Evolutionary conservation across 495 filamentous ascomycete species (phyloP).

Genomic region (Aspergillus leporis): DNA sequence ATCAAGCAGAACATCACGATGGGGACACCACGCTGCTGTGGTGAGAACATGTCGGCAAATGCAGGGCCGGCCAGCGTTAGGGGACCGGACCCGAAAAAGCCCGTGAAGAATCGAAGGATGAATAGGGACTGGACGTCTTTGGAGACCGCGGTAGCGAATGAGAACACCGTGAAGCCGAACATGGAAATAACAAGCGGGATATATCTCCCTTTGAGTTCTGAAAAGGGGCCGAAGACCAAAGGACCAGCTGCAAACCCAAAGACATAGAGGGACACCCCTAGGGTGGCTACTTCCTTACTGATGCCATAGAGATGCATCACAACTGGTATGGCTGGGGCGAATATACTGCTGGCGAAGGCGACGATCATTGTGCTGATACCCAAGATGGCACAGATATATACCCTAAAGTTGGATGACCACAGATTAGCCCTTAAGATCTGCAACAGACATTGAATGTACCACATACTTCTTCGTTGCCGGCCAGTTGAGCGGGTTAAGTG

Average conservation of each 20-base stretch:
- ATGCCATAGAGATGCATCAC: slow-evolving; percentile 16
- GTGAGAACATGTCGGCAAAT: slow-evolving; percentile 45
- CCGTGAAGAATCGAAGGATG: slow-evolving; percentile 44
- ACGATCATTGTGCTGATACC: slow-evolving; percentile 21
- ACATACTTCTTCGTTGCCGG: slow-evolving; percentile 16
- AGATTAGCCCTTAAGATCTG: neutral
- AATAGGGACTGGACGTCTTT: slow-evolving; percentile 48
- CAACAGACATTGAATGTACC: neutral
- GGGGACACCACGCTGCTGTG: slow-evolving; percentile 35
- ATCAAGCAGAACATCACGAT: slow-evolving; percentile 41
- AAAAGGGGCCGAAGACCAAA: slow-evolving; percentile 23
- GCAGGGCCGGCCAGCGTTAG: slow-evolving; percentile 40
- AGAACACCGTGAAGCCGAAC: slow-evolving; percentile 48
- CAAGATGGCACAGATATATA: slow-evolving; percentile 12
- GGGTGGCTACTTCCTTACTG: slow-evolving; percentile 18
- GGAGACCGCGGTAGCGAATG: slow-evolving; percentile 52
- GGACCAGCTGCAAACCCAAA: slow-evolving; percentile 24
- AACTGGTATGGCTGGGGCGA: slow-evolving; percentile 16
- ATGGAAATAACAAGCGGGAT: slow-evolving; percentile 21
- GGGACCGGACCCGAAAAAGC: slow-evolving; percentile 42
- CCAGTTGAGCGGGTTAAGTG: slow-evolving; percentile 19
- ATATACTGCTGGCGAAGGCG: slow-evolving; percentile 21
- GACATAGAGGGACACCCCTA: slow-evolving; percentile 25
- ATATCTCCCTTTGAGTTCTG: slow-evolving; percentile 23
- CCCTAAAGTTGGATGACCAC: neutral